Conservation (phyloP, 805 yeast species). For the Nakazawaea wickerhamii region DNA sequence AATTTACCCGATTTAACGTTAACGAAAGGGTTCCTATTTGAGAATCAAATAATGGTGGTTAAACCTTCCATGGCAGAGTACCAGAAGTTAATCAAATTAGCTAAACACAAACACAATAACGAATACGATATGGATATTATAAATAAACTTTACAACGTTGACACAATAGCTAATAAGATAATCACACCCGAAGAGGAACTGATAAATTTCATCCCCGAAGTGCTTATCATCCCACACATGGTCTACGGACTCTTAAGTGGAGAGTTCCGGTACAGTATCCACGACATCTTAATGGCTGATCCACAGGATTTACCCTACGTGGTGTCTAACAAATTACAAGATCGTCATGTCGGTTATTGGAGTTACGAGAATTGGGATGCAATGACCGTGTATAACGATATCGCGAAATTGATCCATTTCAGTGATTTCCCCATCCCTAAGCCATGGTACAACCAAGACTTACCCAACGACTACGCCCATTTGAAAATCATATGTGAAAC, state of each 20-base stretch:
- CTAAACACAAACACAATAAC: conserved; percentile 21
- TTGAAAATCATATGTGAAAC: conserved; percentile 24
- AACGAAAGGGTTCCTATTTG: conserved; percentile 21
- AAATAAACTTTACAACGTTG: conserved; percentile 30
- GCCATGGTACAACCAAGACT: conserved; percentile 46
- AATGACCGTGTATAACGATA: conserved; percentile 17
- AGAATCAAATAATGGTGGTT: conserved; percentile 55
- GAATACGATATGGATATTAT: conserved; percentile 54
- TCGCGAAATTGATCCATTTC: conserved; percentile 49
- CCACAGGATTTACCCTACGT: conserved; percentile 34
- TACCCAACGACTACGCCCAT: conserved; percentile 21
- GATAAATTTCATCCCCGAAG: conserved; percentile 17
- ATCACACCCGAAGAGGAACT: conserved; percentile 7
- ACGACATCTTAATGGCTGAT: conserved; percentile 36
- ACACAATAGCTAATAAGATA: conserved; percentile 17
- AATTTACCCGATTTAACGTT: conserved; percentile 29
- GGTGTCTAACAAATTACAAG: conserved; percentile 18
- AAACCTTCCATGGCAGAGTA: conserved; percentile 34
- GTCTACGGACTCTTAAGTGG: conserved; percentile 47
- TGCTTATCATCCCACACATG: conserved; percentile 44
- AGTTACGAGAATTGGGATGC: conserved; percentile 28
- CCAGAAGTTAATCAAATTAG: conserved; percentile 20
- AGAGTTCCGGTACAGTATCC: conserved; percentile 35
- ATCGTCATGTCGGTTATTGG: conserved; percentile 16
- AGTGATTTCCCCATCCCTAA: conserved; percentile 64